Conservation (phyloP, 2,329 filamentous ascomycete genomes). For the Cyphellophora europaea region DNA sequence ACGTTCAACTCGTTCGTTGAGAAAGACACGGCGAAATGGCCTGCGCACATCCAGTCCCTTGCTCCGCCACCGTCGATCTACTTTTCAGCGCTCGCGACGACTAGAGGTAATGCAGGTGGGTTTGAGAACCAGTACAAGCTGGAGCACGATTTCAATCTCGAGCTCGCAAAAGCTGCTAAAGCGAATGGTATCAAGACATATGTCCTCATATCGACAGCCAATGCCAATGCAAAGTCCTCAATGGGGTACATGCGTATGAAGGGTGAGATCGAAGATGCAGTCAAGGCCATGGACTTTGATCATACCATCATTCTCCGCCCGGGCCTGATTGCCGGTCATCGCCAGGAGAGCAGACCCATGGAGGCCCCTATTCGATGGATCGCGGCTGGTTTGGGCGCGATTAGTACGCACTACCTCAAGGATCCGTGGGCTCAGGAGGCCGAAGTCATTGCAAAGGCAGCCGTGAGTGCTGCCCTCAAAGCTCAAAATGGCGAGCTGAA, state of each 20-base stretch:
- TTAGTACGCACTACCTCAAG: conserved; percentile 45
- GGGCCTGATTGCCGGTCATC: conserved; percentile 63
- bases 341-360: conserved; percentile 50
- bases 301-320: conserved; percentile 66
- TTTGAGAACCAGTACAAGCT: conserved; percentile 76
- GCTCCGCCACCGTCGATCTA: conserved; percentile 52
- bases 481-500: conserved; percentile 30
- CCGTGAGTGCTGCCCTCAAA: conserved; percentile 28
- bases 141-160: conserved; percentile 77
- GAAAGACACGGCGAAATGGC: conserved; percentile 61
- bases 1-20: conserved; percentile 47
- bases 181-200: conserved; percentile 63
- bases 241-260: conserved; percentile 65
- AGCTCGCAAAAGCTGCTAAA: conserved; percentile 66
- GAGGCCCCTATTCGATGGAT: conserved; percentile 51
- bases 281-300: conserved; percentile 65
- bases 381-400: conserved; percentile 44
- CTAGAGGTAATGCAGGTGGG: conserved; percentile 62
- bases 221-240: conserved; percentile 42
- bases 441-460: conserved; percentile 51
- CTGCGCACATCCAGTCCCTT: conserved; percentile 46
- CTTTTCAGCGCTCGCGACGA: conserved; percentile 74
- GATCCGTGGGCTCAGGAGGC: conserved; percentile 66
- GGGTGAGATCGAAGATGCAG: conserved; percentile 70
- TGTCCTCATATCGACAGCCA: conserved; percentile 60